Base-by-base conservation (phyloP, 2,329 filamentous ascomycete species). In the Alternaria sp. region DNA sequence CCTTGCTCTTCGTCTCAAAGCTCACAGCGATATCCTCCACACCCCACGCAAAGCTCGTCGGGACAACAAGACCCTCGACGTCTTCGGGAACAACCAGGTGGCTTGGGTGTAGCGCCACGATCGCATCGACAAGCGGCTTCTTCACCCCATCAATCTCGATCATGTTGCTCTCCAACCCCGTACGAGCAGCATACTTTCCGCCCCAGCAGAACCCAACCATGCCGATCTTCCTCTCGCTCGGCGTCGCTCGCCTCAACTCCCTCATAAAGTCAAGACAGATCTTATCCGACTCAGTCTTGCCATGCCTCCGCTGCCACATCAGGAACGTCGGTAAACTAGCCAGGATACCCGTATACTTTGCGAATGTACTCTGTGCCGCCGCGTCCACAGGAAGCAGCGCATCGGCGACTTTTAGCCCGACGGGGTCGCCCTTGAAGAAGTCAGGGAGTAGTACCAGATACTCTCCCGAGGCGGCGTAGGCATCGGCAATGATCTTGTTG, bases 291-390 rank as follows among this genome's bases (percentile, higher is more conserved):
- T 68, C 66, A 2, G 51, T 73, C 3, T 64, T 53, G 44, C 75
- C 79, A 59, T 82, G 80, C 17, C 80, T 65, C 32, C 67, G 66
- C 69, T 73, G 67, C 79, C 70, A 71, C 63, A 73, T 61, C 9
- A 74, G 46, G 23, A 73, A 73, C 0, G 57, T 17, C 3, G 64
- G 66, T 50, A 68, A 55, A 25, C 46, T 63, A 4, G 79, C 78
- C 19, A 83, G 75, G 13, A 83, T 53, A 9, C 81, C 81, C 1
- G 77, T 80, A 60, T 81, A 83, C 57, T 80, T 81, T 9, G 67
- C 60, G 5, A 81, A 66, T 0, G 69, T 73, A 12, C 76, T 77
- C 59, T 80, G 79, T 47, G 76, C 77, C 2, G 70, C 59, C n/a
- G 68, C 73, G 55, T 81, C 77, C 17, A 77, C 74, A 1, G 80